A percentile compares a stretch with the other conserved stretches of the same genome.
Conservation (phyloP, 2,329 filamentous ascomycete species). For the Penicillium sp. region DNA sequence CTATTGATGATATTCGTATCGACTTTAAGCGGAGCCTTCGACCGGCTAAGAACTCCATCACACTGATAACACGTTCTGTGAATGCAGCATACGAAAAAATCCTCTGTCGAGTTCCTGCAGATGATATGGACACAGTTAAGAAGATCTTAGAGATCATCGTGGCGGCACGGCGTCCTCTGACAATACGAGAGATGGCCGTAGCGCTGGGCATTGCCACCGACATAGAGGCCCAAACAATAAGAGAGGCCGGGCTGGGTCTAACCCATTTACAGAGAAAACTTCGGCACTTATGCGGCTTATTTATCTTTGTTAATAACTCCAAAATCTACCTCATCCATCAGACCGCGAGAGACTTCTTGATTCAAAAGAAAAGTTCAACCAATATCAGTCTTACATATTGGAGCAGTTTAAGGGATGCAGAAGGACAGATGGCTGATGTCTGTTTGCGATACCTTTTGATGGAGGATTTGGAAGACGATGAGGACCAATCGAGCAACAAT, state of each 20-base stretch:
- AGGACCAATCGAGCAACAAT: not conserved
- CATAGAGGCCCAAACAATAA: not conserved
- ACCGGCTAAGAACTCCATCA: conserved; percentile 8
- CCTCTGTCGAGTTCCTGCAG: conserved; percentile 5
- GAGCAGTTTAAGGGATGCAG: not conserved
- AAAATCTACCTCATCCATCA: conserved; percentile 20
- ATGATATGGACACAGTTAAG: not conserved
- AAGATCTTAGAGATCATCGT: conserved; percentile 16
- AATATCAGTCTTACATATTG: not conserved
- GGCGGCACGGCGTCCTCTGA: conserved; percentile 13
- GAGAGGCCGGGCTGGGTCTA: conserved; percentile 1
- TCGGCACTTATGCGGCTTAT: conserved; percentile 13
- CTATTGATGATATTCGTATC: conserved; percentile 11
- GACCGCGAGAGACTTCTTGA: conserved; percentile 15
- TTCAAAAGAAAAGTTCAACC: not conserved
- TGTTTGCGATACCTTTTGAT: conserved; percentile 12
- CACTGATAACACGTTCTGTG: conserved; percentile 11
- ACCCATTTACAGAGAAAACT: not conserved
- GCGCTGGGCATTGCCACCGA: conserved; percentile 9
- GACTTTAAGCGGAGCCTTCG: conserved; percentile 8
- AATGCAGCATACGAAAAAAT: conserved; percentile 16
- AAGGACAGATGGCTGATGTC: conserved; percentile 6
- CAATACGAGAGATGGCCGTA: conserved; percentile 12
- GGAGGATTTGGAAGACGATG: not conserved
- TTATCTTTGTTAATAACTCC: conserved; percentile 15